Evolutionary conservation across 257 asterid species (phyloP), one percentile per base, ranked within the genome.

Genomic region (Scutellaria baicalensis): DNA sequence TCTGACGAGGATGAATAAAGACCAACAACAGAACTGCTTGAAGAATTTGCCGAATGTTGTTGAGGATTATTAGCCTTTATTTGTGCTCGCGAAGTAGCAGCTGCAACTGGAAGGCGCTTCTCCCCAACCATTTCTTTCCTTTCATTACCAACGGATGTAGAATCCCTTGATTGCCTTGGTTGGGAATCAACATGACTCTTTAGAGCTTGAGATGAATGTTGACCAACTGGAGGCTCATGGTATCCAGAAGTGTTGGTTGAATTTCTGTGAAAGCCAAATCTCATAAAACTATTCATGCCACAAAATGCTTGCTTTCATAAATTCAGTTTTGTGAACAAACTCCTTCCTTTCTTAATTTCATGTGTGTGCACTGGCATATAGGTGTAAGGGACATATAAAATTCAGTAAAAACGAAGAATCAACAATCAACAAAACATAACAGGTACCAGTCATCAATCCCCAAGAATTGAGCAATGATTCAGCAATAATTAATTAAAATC

Each of bases 1-100:
- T 94, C 97, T 43, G 85, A 85, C 40, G 96, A 88, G 55, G 98
- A 94, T n/a, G 97, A 89, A 82, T 94, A 89, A 79, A 93, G 91
- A 62, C 97, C 98, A 23, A 83, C 83, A 3, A 87, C 90, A 23
- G 91, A 83, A 78, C 78, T 85, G 78, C 47, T 87, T 18, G 95
- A 80, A 68, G 92, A 84, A 80, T 82, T 76, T 45, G 86, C 64
- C 55, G 88, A 74, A 63, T 80, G 84, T 69, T 72, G 75, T 47
- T 75, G 84, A 56, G 80, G 38, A 59, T 75, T 89, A 72, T 66
- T 87, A 39, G 77, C 78, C 85, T 85, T 89, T 70, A 78, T 23
- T 68, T 78, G 92, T 44, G 71, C 50, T 65, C 78, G 84, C 27
- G 84, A 65, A 66, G 80, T 54, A 65, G 86, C 64, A 82, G 48